Evolutionary conservation across 805 yeast species (phyloP).

Genomic region (Monosporozyma aerobia): DNA sequence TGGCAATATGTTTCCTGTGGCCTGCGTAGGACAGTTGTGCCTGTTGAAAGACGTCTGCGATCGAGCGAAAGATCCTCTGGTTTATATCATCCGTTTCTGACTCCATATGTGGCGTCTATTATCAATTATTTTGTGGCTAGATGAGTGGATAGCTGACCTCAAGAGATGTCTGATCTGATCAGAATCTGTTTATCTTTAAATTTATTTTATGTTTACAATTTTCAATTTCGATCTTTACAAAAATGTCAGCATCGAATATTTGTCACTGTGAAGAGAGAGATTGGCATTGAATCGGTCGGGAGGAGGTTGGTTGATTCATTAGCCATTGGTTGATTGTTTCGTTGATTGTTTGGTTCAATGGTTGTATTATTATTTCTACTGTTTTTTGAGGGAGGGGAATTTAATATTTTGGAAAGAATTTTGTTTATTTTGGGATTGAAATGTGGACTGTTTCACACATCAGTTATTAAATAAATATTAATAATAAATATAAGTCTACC

Average conservation of each 20-base stretch:
- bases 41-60: conserved; percentile 68
- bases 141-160: not conserved
- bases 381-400: no score
- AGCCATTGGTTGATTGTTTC: no score
- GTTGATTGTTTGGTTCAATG: no score
- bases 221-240: not conserved
- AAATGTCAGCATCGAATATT: not conserved
- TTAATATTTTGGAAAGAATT: no score
- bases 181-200: no score
- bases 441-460: no score
- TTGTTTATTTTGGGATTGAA: no score
- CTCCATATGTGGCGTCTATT: not conserved
- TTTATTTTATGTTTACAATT: not conserved
- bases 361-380: no score
- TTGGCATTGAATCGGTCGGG: not conserved
- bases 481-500: no score
- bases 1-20: conserved; percentile 63
- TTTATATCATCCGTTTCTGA: conserved; percentile 15
- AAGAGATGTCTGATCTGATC: no score
- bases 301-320: no score
- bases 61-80: conserved; percentile 35
- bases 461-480: no score
- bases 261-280: not conserved
- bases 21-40: conserved; percentile 68
- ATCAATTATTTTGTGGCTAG: not conserved